Base-by-base conservation (phyloP, 345 rosid genomes). In the Corchorus capsularis region DNA sequence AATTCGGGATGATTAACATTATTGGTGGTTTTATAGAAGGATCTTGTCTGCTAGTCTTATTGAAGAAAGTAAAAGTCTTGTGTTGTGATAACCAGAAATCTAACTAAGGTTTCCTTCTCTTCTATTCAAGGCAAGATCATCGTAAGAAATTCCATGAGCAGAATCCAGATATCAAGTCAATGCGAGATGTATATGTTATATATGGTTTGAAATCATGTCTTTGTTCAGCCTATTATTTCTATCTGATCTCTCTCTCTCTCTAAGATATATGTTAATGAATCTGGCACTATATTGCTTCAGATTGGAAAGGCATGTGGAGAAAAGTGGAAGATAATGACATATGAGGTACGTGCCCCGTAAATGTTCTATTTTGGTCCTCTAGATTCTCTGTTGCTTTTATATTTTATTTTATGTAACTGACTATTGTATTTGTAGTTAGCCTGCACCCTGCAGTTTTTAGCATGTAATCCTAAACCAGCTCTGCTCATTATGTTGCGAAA, bases 291-390 rank as follows among this genome's bases (percentile, higher is more conserved):
- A 69, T 77, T 37, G 71, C 69, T 82, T 59, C 77, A 93, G 99
- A 85, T 95, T 86, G 98, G 99, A 20, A 93, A 92, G 90, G 93
- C 97, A 75, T 90, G 98, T 81, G 98, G 99, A 77, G 98, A 89
- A 83, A 93, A 90, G 86, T 95, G 99, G 99, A 93, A 90, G 79
- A 85, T 88, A 6, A 92, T 95, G 97, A 86, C 88, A 2, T 92
- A 86, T 32, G 96, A 95, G 91, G 99, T 85, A 12, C 3, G 72
- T 75, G 4, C 55, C 56, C 5, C 10, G 17, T 55, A 73, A 73
- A 72, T 59, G 41, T 27, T 60, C 54, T 16, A 22, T 46, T n/a
- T n/a, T 43, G 47, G 22, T 32, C 4, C 59, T 71, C 27, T 56
- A 37, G 20, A 13, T 43, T 55, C 34, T 3, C 20, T 62, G 45